Evolutionary conservation across 2,329 filamentous ascomycete species (phyloP), one percentile per base, ranked within the genome.

Genomic region (Ophiostoma sp.): DNA sequence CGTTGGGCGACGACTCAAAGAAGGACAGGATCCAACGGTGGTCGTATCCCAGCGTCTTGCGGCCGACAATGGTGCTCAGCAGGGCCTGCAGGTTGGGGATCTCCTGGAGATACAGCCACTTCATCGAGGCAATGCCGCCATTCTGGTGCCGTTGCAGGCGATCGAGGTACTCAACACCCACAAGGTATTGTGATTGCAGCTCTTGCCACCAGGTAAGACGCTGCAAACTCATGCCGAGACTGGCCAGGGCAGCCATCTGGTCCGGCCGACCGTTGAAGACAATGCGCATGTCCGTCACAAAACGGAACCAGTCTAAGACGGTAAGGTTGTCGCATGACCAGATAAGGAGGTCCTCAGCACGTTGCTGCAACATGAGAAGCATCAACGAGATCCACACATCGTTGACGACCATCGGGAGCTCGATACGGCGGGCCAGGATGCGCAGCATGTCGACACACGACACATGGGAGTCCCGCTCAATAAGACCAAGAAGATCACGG

Each of bases 301-400:
- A 78, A 1, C 69, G 74, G 33, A 78, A 75, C 74, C 75, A 77
- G n/a, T 69, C 28, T 1, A 25, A 5, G 11, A 75, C 71, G 1
- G 74, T 55, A 1, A 78, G 73, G 15, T 75, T 72, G 59, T 76
- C 73, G 31, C 77, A 76, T 3, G 75, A 74, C 76, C 76, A 77
- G 2, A 12, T 39, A 31, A 77, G n/a, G 2, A 78, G 57, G 9
- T 74, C 72, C 25, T 50, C 36, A 8, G 48, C 70, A 25, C 73
- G 72, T 33, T 76, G 72, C 42, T 70, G 8, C 64, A 78, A 48
- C 57, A 78, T 71, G 1, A 68, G 39, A 17, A 73, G 64, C 8
- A 75, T 50, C n/a, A 78, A 73, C 25, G 42, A 31, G 8, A 72
- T 22, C 78, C 78, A 78, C 57, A 77, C 76, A 2, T 75, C 55